Evolutionary conservation across 306 rosid genomes (phyloP).

Genomic region (Sphenostylis stenocarpa): DNA sequence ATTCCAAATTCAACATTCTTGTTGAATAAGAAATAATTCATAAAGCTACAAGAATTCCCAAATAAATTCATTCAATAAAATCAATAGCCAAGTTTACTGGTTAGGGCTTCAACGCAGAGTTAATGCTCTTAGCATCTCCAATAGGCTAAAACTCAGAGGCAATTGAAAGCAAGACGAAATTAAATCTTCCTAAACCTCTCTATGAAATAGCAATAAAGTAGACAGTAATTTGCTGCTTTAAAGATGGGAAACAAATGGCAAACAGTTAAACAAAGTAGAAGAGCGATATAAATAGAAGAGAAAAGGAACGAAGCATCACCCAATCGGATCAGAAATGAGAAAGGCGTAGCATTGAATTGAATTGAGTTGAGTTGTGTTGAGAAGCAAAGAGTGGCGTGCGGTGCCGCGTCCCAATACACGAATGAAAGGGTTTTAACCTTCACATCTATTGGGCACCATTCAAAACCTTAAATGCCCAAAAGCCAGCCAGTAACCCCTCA

Average conservation of each 20-base stretch:
- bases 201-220: slow-evolving; percentile 5
- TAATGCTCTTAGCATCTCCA: slow-evolving; percentile 3
- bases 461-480: neutral
- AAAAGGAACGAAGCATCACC: slow-evolving; percentile 26
- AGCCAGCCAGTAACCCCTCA: neutral
- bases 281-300: neutral
- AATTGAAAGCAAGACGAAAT: slow-evolving; percentile 9
- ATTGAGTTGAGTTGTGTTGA: neutral
- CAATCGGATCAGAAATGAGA: slow-evolving; percentile 17
- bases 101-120: slow-evolving; percentile 5
- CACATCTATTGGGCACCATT: neutral
- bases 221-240: neutral
- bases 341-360: neutral
- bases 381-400: neutral
- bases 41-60: neutral
- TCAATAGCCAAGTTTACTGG: neutral
- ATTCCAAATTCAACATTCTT: slow-evolving; percentile 17
- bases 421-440: slow-evolving; percentile 5
- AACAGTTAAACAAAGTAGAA: neutral
- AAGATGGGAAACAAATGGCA: neutral
- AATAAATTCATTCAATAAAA: slow-evolving; percentile 16
- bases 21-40: neutral
- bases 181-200: slow-evolving; percentile 5
- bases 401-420: neutral
- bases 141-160: slow-evolving; percentile 8